These are phyloP conservation scores for Aspergillus diversus DNA, from an alignment of 495 filamentous ascomycete species.

Conservation along the genomic window DNA sequence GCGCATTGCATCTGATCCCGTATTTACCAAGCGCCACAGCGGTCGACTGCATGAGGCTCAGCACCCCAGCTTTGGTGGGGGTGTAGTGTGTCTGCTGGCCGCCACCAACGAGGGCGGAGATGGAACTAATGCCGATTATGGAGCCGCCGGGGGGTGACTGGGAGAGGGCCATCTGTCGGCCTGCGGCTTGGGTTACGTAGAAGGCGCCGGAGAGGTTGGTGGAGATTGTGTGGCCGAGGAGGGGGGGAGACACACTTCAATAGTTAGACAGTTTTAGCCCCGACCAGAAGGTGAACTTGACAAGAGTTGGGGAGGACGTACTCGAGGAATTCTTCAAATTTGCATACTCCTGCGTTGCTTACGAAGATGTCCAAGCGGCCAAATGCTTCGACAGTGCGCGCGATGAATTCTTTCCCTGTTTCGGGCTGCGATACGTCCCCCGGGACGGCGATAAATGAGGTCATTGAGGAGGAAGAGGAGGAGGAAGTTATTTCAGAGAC, in stretches of 20 bases:
- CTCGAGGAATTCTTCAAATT: conserved; percentile 81
- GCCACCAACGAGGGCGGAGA: conserved; percentile 83
- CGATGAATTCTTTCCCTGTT: conserved; percentile 62
- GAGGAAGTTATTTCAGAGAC: conserved; percentile 47
- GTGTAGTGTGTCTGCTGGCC: conserved; percentile 84
- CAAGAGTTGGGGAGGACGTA: conserved; percentile 30
- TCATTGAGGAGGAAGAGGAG: conserved; percentile 28
- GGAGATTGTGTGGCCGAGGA: conserved; percentile 65
- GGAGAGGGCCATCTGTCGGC: conserved; percentile 69
- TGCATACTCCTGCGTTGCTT: conserved; percentile 84
- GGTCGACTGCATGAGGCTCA: conserved; percentile 82
- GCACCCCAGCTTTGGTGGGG: conserved; percentile 85
- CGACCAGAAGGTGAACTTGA: no score
- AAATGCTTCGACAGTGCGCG: conserved; percentile 60
- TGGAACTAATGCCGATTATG: conserved; percentile 84
- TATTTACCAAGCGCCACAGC: conserved; percentile 79
- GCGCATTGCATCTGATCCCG: conserved; percentile 79
- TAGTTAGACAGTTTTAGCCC: neutral
- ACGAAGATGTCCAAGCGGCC: conserved; percentile 77
- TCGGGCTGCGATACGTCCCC: conserved; percentile 70
- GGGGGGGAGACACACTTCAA: conserved; percentile 39
- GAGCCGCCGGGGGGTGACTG: conserved; percentile 68
- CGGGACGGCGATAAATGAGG: conserved; percentile 56
- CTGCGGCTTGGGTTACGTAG: conserved; percentile 81
- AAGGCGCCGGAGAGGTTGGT: conserved; percentile 89